Conservation (phyloP, 495 filamentous ascomycete species). For the Pyrenopolyporus hunteri region DNA sequence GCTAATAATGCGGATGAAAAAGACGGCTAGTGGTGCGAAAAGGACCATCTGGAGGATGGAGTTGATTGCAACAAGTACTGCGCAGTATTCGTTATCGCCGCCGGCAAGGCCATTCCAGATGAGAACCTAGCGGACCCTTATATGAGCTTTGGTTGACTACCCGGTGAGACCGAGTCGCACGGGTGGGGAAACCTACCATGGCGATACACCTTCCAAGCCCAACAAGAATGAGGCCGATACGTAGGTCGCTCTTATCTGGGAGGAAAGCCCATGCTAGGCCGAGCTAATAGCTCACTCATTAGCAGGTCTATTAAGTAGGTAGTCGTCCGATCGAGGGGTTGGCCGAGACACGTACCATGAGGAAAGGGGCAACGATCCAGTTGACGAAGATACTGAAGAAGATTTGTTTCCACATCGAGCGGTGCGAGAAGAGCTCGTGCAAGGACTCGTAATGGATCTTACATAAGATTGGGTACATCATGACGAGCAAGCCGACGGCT, state of each 20-base stretch:
- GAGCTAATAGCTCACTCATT: slow-evolving; percentile 53
- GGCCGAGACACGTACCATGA: slow-evolving; percentile 69
- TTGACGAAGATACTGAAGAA: slow-evolving; percentile 79
- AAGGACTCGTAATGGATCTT: slow-evolving; percentile 87
- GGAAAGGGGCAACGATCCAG: slow-evolving; percentile 86
- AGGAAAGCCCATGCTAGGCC: slow-evolving; percentile 83
- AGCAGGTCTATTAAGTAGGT: neutral
- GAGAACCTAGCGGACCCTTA: slow-evolving; percentile 64
- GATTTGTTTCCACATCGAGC: slow-evolving; percentile 78
- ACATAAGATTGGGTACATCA: slow-evolving; percentile 97
- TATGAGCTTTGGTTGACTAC: too few species aligned
- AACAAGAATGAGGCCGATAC: slow-evolving; percentile 77
- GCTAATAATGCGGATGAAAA: slow-evolving; percentile 78
- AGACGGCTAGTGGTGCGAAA: slow-evolving; percentile 78
- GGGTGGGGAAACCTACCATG: slow-evolving; percentile 65
- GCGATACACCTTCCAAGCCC: slow-evolving; percentile 82
- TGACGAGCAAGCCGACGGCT: slow-evolving; percentile 83
- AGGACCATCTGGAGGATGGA: slow-evolving; percentile 86
- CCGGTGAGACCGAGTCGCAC: too few species aligned
- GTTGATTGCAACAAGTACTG: slow-evolving; percentile 88
- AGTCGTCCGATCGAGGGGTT: too few species aligned
- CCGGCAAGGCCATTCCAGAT: slow-evolving; percentile 81
- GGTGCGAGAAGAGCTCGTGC: slow-evolving; percentile 67
- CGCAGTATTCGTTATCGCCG: slow-evolving; percentile 84
- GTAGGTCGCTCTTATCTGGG: slow-evolving; percentile 70